phyloP scores from a whole-genome alignment of 768 basidiomycete genomes.

The Candolleomyces eurysporus region DNA sequence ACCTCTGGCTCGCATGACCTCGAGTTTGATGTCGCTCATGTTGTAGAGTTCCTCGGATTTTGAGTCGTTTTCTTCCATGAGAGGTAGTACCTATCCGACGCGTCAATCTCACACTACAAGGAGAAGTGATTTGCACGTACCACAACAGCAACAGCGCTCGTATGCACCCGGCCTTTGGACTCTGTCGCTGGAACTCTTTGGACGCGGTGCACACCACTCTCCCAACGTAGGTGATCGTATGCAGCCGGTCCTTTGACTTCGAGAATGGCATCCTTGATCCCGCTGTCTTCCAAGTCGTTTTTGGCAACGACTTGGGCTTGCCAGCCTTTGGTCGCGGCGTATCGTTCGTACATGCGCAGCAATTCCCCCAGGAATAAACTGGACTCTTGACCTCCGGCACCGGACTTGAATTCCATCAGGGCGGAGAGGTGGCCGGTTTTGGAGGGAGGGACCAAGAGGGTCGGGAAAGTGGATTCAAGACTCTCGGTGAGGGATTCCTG shows the following conservation, averaged over 20 bases:
- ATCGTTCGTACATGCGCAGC: conserved; percentile 77
- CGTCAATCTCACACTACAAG: not conserved
- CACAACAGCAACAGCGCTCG: conserved; percentile 85
- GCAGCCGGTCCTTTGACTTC: conserved; percentile 77
- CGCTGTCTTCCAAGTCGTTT: conserved; percentile 58
- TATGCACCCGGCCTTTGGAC: conserved; percentile 83
- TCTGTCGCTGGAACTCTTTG: conserved; percentile 94
- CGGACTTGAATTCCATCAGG: conserved; percentile 87
- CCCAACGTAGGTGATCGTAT: conserved; percentile 81
- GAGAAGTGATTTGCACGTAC: conserved; percentile 40
- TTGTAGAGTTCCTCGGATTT: conserved; percentile 64
- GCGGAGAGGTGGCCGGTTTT: conserved; percentile 67
- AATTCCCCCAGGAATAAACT: conserved; percentile 78
- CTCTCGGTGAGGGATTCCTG: conserved; percentile 30
- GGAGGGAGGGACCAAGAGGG: conserved; percentile 72
- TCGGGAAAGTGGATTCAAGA: conserved; percentile 54
- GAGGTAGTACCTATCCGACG: conserved; percentile 73
- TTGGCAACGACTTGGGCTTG: conserved; percentile 55
- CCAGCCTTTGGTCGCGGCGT: conserved; percentile 60
- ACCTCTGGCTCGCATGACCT: conserved; percentile 96
- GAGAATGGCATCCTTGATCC: conserved; percentile 73
- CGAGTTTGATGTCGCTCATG: conserved; percentile 84
- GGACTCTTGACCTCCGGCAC: conserved; percentile 90
- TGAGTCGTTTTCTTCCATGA: conserved; percentile 63
- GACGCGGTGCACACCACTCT: conserved; percentile 95